phyloP scores from a whole-genome alignment of 495 filamentous ascomycete species.

The Penicillium paxilli region DNA sequence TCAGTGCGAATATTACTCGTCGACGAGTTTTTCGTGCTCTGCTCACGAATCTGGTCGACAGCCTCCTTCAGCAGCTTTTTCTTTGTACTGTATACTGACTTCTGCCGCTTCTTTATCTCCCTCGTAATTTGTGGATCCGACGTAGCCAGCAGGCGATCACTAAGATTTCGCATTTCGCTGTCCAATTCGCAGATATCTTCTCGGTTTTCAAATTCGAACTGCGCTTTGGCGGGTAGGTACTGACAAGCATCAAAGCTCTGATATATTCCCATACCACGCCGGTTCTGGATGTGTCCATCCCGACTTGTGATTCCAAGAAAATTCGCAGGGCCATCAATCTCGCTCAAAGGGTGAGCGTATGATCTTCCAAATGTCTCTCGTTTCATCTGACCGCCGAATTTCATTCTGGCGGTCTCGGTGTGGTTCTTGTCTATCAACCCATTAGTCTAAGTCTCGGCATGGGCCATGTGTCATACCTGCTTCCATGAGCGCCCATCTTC shows the following conservation, averaged over 20 bases:
- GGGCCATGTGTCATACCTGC: constrained; percentile 6
- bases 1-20: too few relatives aligned
- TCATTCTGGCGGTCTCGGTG: constrained; percentile 12
- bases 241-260: constrained; percentile 5
- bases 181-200: constrained; percentile 8
- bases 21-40: too few relatives aligned
- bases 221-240: constrained; percentile 10
- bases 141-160: not conserved
- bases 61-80: too few relatives aligned
- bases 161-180: not conserved
- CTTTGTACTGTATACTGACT: not conserved
- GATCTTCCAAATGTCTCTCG: constrained; percentile 7
- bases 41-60: too few relatives aligned
- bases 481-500: constrained; percentile 14
- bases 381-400: constrained; percentile 6
- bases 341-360: constrained; percentile 10
- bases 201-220: constrained; percentile 10
- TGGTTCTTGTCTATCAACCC: constrained; percentile 8
- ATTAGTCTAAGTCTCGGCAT: constrained; percentile 7
- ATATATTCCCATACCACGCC: constrained; percentile 13
- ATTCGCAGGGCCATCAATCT: constrained; percentile 11
- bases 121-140: not conserved
- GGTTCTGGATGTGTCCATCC: constrained; percentile 13
- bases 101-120: not conserved
- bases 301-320: constrained; percentile 11